Evolutionary conservation across 768 basidiomycete genomes (phyloP), one percentile per base, ranked within the genome.

Genomic region (Sporobolomyces phaffii): DNA sequence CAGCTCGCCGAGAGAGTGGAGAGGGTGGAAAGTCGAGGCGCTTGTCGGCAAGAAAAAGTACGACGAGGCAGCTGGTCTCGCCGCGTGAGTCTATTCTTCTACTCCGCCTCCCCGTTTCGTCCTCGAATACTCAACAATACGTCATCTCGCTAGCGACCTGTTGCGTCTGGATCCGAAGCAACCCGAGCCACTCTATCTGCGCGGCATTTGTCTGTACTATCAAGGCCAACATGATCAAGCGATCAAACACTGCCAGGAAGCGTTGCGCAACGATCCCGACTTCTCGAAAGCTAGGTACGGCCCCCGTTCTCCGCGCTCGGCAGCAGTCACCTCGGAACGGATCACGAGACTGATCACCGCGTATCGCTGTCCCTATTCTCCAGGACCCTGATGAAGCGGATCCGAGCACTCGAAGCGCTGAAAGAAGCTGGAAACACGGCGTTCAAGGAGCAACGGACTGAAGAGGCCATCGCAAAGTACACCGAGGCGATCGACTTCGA

Each of bases 381-480:
- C 59, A 83, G 85, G 65, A 82, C 82, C 48, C 78, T 91, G 59
- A 83, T 90, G 47, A 87, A 85, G 76, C 84, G 88, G 9, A 82
- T 89, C n/a, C 88, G 87, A 72, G 87, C 88, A 38, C 84, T 93
- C 22, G 90, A 93, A 67, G 80, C 84, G 63, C 76, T 87, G 47
- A 92, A 92, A 74, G 90, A 91, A 69, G 90, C 90, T 68, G 91
- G 91, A 0, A 92, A 93, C 70, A 73, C 77, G 1, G 81, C 84
- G 2, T 93, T 92, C 79, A 90, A 91, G 77, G 61, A 74, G 0
- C 82, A 82, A 3, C 80, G 80, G 62, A 77, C 84, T 38, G 73
- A 81, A 33, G 86, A 87, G 26, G 91, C 91, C 0, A 77, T 85
- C 11, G 80, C 81, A 0, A 85, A 83, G 72, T 93, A 93, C 74